A percentile compares a stretch with the other conserved stretches of the same genome.
Conservation (phyloP, 768 basidiomycete species). For the Lactarius evosmus region DNA sequence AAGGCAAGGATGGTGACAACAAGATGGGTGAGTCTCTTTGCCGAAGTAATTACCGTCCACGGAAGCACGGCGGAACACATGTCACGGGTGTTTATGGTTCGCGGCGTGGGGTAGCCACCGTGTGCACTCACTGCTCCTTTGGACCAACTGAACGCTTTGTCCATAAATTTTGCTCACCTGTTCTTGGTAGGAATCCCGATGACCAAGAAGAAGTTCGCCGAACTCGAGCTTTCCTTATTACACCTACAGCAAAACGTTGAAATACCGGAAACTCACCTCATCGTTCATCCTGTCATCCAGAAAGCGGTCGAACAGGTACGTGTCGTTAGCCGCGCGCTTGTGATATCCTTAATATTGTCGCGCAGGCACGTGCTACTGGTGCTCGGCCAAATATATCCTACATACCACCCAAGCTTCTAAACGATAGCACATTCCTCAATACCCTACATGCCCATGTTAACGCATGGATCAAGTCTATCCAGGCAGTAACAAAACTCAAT, state of each 20-base stretch:
- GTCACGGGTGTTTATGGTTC: background rate
- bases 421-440: constrained; percentile 90
- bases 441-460: constrained; percentile 92
- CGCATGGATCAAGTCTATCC: constrained; percentile 97
- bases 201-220: constrained; percentile 99
- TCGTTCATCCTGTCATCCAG: constrained; percentile 87
- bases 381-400: constrained; percentile 72
- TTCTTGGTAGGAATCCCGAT: constrained; percentile 73
- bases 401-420: constrained; percentile 68
- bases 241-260: constrained; percentile 99
- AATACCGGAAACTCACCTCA: constrained; percentile 92
- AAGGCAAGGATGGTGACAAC: constrained; percentile 71
- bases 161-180: constrained; percentile 4
- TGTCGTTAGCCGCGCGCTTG: background rate
- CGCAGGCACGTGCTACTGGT: constrained; percentile 45
- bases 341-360: background rate
- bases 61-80: background rate
- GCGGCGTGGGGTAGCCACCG: background rate
- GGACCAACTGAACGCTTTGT: background rate
- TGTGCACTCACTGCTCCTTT: background rate
- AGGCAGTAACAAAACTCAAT: constrained; percentile 92
- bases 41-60: background rate
- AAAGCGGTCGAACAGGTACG: constrained; percentile 70
- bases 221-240: constrained; percentile 88
- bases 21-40: constrained; percentile 63